Evolutionary conservation across 345 rosid genomes (phyloP), one percentile per base, ranked within the genome.

Genomic region (Camelina neglecta): DNA sequence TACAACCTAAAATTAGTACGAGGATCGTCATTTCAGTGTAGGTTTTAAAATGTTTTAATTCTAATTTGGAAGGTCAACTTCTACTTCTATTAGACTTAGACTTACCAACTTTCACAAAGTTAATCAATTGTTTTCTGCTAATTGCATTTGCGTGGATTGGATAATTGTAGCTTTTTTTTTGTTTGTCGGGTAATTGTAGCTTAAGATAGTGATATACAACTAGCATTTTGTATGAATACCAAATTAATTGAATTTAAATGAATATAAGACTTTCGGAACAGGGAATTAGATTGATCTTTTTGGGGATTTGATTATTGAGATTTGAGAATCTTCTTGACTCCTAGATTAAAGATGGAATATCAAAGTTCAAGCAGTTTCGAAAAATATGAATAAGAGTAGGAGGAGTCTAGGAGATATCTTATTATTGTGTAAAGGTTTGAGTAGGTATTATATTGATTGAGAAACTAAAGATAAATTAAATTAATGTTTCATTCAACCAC

Each of bases 31-130:
- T 44, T 42, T 35, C 8, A 12, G 68, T 63, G 54, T 39, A 55
- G 55, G 31, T 29, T 29, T 29, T 29, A 29, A 29, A 4, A 29
- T 5, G 31, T 29, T 29, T 29, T 29, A 29, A 29, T 29, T 29
- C 76, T 20, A 42, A 20, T 42, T 29, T 42, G 54, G 69, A 53
- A 62, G 63, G 76, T 53, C 69, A 53, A 41, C 70, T 63, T 63
- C 61, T 54, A 44, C 53, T 12, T n/a, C 18, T 44, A 50, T 12
- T 20, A 66, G 18, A 18, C 18, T 20, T 12, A 50, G 44, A 18
- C 35, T 45, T 66, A 35, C 12, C 2, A 66, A 18, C 2, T 66
- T 35, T 24, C 20, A 33, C 71, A 7, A 50, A 6, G 8, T 0
- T 29, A 18, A 65, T 33, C 31, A 35, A 35, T 48, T n/a, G 6